Evolutionary conservation across 129 eudicot genomes (phyloP), one percentile per base, ranked within the genome.

Genomic region (Artemisia tridentata): DNA sequence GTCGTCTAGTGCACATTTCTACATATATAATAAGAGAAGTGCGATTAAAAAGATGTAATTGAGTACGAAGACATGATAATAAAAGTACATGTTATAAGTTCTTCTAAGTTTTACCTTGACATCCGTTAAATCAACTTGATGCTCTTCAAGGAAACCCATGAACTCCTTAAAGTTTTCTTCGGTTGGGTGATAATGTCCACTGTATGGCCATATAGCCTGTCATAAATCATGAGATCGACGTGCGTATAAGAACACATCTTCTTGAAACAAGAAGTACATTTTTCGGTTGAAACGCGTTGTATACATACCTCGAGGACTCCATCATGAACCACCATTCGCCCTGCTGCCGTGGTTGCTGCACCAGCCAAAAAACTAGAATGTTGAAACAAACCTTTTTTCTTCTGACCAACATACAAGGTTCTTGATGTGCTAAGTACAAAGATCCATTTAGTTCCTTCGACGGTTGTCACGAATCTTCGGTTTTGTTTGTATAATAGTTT

Each of bases 281-380:
- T n/a, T 72, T 7, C 7, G 2, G 49, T n/a, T 57, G 27, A 12
- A 67, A 43, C 11, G 17, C 4, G 9, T 23, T 50, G 4, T 15
- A 23, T 76, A 59, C 34, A 56, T 67, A 91, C 98, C 96, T 89
- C 62, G 16, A 93, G 86, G 54, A 78, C 72, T 25, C 97, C 99
- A 60, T 85, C 78, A 34, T 75, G 59, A 51, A 86, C 88, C 15
- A 89, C 88, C 53, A 93, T 65, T 53, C 99, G 77, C 3, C 99
- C 99, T 0, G 99, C 92, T 12, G 99, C 84, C 18, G 90, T 74
- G 16, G 95, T 82, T 7, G 97, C 97, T 21, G 86, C 99, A 34
- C 99, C 99, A 16, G 99, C 88, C 54, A 93, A 63, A 73, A 93
- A 93, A 76, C 99, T 93, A 15, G 99, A 93, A 76, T 93, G 99